Conservation (phyloP, 306 rosid species). For the Cicer judaicum region DNA sequence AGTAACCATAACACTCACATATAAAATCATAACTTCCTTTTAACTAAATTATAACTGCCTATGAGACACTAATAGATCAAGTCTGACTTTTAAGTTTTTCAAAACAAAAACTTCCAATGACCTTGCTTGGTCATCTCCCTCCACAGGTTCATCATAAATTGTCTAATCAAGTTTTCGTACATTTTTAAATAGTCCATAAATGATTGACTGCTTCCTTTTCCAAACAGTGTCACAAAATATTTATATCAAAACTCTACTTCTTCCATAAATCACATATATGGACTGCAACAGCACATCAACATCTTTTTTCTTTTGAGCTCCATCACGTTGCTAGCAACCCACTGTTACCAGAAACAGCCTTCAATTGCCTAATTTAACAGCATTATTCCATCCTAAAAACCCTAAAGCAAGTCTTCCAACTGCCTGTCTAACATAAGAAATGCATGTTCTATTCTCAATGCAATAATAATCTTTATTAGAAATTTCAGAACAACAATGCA, state of each 20-base stretch:
- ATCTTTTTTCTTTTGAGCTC: not conserved
- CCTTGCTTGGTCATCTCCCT: not conserved
- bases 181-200: not conserved
- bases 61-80: not conserved
- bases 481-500: not conserved
- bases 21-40: not conserved
- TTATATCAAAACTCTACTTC: not conserved
- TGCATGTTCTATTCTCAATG: not conserved
- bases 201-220: not conserved
- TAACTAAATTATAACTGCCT: not conserved
- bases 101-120: not conserved
- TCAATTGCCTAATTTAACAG: not conserved
- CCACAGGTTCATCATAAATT: not conserved
- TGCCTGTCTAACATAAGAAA: not conserved
- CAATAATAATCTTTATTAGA: not conserved
- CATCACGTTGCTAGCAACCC: not conserved
- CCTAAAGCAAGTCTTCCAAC: not conserved
- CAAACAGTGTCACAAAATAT: slow-evolving; percentile 12
- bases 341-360: not conserved
- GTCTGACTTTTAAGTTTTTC: not conserved
- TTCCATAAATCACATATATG: too few relatives aligned
- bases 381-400: slow-evolving; percentile 2
- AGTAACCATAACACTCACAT: not conserved
- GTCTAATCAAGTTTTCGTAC: not conserved
- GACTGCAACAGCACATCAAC: not conserved